Percentiles rank a stretch among this genome's conserved stretches.
These are phyloP conservation scores for Rhizomucor miehei DNA, from an alignment of 371 early-diverging fungal species.

Conservation along the genomic window DNA sequence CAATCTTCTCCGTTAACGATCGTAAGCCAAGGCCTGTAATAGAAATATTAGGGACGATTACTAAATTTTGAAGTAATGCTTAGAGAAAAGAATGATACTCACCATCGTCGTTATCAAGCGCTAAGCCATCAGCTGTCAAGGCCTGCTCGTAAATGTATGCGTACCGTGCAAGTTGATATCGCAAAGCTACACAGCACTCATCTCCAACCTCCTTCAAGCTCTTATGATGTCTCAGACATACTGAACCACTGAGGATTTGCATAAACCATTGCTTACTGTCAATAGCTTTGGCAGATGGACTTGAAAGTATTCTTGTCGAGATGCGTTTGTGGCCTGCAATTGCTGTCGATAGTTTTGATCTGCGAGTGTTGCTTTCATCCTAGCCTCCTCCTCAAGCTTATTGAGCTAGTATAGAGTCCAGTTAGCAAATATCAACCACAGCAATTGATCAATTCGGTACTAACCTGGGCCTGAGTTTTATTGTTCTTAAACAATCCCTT, in stretches of 20 bases:
- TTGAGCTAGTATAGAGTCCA: conserved; percentile 45
- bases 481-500: conserved; percentile 56
- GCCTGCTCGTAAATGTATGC: conserved; percentile 50
- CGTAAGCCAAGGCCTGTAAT: conserved; percentile 44
- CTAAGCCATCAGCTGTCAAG: conserved; percentile 29
- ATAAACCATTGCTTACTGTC: conserved; percentile 9
- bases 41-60: neutral
- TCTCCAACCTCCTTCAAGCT: conserved; percentile 67
- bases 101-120: conserved; percentile 36
- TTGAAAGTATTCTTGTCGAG: conserved; percentile 65
- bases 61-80: neutral
- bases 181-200: conserved; percentile 68
- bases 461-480: conserved; percentile 53
- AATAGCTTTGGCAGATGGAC: conserved; percentile 57
- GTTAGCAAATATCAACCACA: neutral
- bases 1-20: conserved; percentile 56
- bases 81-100: neutral
- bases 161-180: conserved; percentile 69
- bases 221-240: conserved; percentile 17
- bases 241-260: no score
- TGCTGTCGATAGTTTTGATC: conserved; percentile 78
- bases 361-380: conserved; percentile 57
- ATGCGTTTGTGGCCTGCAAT: conserved; percentile 58
- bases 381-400: conserved; percentile 70
- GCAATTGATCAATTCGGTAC: neutral